Conservation (phyloP, 495 filamentous ascomycete genomes). For the Aspergillus saccharolyticus region DNA sequence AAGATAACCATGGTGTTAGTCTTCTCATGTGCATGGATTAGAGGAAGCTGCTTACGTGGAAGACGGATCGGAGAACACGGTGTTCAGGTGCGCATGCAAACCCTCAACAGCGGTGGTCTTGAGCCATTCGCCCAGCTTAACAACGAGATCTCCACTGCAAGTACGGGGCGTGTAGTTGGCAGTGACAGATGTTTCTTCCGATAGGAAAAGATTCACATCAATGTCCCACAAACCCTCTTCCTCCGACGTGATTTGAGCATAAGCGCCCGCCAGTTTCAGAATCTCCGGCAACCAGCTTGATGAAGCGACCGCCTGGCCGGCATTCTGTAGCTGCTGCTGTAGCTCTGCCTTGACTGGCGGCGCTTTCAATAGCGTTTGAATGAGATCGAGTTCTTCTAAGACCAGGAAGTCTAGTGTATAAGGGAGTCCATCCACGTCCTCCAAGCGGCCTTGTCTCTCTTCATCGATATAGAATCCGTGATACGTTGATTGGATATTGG, state of each 20-base stretch:
- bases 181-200: conserved; percentile 92
- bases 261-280: conserved; percentile 73
- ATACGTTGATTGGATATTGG: conserved; percentile 63
- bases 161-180: conserved; percentile 93
- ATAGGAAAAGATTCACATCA: conserved; percentile 90
- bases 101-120: conserved; percentile 63
- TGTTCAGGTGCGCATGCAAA: conserved; percentile 65
- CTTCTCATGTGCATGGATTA: conserved; percentile 1
- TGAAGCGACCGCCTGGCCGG: conserved; percentile 50
- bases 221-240: conserved; percentile 95
- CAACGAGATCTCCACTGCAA: conserved; percentile 82
- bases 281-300: conserved; percentile 72
- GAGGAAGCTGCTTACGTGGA: conserved; percentile 45
- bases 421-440: conserved; percentile 86
- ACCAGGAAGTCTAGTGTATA: conserved; percentile 93
- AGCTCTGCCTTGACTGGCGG: conserved; percentile 81
- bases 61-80: conserved; percentile 51
- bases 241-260: conserved; percentile 87
- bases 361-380: conserved; percentile 79
- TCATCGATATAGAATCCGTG: conserved; percentile 77
- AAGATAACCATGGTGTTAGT: conserved; percentile 22
- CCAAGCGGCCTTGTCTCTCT: conserved; percentile 78
- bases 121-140: conserved; percentile 92
- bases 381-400: conserved; percentile 87
- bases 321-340: conserved; percentile 61